Evolutionary conservation across 1,139 yeast genomes (phyloP).

Genomic region (Wickerhamiella pararugosa): DNA sequence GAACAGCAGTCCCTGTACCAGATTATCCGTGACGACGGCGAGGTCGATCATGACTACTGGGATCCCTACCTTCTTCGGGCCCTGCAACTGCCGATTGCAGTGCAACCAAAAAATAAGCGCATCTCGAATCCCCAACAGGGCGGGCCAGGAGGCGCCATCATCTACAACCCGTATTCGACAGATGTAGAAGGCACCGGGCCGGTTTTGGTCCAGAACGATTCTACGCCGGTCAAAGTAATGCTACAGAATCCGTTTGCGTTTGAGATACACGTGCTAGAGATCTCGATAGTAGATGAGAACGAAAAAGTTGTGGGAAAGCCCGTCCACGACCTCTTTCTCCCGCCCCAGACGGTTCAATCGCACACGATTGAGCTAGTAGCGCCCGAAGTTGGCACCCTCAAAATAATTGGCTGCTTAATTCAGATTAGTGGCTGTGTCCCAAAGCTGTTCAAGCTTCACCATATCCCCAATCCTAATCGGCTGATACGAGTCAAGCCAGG

Average conservation of each 20-base stretch:
- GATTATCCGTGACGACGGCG: constrained; percentile 21
- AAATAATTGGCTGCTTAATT: constrained; percentile 32
- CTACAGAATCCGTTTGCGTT: constrained; percentile 75
- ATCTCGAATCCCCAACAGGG: neutral
- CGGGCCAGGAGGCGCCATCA: constrained; percentile 16
- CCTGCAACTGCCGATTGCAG: constrained; percentile 18
- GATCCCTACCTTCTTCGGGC: constrained; percentile 54
- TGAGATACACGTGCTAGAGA: constrained; percentile 46
- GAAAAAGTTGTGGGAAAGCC: constrained; percentile 10
- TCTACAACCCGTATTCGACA: constrained; percentile 28
- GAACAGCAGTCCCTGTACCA: constrained; percentile 32
- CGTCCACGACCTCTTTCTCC: constrained; percentile 21
- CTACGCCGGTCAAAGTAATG: constrained; percentile 29
- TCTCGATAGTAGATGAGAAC: constrained; percentile 21
- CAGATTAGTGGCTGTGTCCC: constrained; percentile 33
- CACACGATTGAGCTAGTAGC: constrained; percentile 34
- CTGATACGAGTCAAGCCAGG: constrained; percentile 4
- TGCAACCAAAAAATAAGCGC: neutral
- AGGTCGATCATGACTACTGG: constrained; percentile 36
- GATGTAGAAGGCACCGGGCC: constrained; percentile 13
- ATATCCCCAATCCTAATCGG: constrained; percentile 15
- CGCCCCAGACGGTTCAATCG: constrained; percentile 29
- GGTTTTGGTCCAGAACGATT: constrained; percentile 6
- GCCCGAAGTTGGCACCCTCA: constrained; percentile 28
- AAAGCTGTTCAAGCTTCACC: constrained; percentile 25